Conservation (phyloP, 2,329 filamentous ascomycete genomes). For the Xylaria sp. region DNA sequence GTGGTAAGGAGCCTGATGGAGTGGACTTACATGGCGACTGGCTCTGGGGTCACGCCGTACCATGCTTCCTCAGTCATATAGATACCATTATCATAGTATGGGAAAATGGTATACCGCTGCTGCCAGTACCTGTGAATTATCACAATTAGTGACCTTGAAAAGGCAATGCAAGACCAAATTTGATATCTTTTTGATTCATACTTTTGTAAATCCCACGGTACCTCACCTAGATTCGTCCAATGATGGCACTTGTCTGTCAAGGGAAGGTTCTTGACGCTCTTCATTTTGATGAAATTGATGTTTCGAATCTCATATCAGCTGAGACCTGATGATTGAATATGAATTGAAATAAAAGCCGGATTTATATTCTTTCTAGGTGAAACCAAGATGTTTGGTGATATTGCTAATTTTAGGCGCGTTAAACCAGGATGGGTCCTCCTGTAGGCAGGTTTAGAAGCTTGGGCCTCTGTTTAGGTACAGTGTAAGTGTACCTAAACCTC, state of each 20-base stretch:
- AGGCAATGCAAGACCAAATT: neutral
- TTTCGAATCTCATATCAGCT: neutral
- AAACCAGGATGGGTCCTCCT: neutral
- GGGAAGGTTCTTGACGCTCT: conserved; percentile 58
- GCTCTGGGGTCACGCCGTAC: conserved; percentile 97
- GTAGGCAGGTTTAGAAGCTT: conserved; percentile 5
- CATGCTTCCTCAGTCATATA: conserved; percentile 93
- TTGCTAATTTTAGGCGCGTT: conserved; percentile 9
- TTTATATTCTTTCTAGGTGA: neutral
- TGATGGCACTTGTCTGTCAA: conserved; percentile 76
- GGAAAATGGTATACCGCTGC: conserved; percentile 88
- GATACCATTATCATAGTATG: conserved; percentile 85
- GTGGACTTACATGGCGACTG: conserved; percentile 76
- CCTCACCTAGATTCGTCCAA: conserved; percentile 75
- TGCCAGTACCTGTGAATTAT: conserved; percentile 82
- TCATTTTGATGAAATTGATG: conserved; percentile 46
- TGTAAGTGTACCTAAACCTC: too few species aligned
- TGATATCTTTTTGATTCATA: conserved; percentile 53
- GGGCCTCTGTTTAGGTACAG: neutral
- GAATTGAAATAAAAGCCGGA: neutral
- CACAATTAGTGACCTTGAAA: neutral
- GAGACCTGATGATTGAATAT: neutral
- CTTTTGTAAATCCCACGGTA: conserved; percentile 89
- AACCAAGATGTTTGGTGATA: conserved; percentile 2
- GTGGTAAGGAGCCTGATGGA: neutral